These are phyloP conservation scores for Skeletonema marinoi DNA, from an alignment of 108 stramenopile species.

Conservation along the genomic window DNA sequence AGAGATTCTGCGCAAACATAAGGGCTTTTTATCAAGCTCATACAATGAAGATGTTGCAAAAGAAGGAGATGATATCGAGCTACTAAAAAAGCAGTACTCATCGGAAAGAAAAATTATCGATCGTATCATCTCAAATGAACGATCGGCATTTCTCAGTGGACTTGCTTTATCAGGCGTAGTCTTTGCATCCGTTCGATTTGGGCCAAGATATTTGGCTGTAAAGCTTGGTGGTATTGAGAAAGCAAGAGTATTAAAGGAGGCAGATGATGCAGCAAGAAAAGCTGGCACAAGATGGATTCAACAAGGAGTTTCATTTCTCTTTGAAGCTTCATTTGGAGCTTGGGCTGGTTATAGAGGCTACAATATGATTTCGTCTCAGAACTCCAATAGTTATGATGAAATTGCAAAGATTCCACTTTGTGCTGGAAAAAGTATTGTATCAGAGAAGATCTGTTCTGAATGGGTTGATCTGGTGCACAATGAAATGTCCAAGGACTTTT, in stretches of 20 bases:
- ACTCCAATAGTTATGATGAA: conserved; percentile 30
- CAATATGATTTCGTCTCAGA: conserved; percentile 34
- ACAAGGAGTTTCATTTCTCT: conserved; percentile 23
- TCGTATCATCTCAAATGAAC: conserved; percentile 36
- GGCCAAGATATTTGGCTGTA: conserved; percentile 28
- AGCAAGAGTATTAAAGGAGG: conserved; percentile 30
- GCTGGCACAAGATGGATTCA: conserved; percentile 38
- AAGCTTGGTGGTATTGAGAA: conserved; percentile 45
- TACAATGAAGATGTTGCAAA: not conserved
- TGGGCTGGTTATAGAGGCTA: conserved; percentile 50
- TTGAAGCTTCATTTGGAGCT: conserved; percentile 41
- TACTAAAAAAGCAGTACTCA: conserved; percentile 22
- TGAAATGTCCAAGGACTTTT: conserved; percentile 48
- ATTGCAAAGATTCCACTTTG: conserved; percentile 52
- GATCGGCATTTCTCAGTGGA: conserved; percentile 34
- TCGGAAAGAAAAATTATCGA: conserved; percentile 27
- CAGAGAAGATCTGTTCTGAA: conserved; percentile 50
- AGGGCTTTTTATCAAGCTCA: conserved; percentile 9
- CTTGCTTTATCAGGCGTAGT: conserved; percentile 35
- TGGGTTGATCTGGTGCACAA: conserved; percentile 51
- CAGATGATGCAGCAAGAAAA: conserved; percentile 36
- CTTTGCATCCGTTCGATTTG: conserved; percentile 42
- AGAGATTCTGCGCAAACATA: conserved; percentile 14
- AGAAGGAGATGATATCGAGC: conserved; percentile 2
- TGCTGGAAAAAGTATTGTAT: conserved; percentile 43